Base-by-base conservation (phyloP, 2,329 filamentous ascomycete species). In the Hansfordia pulvinata region DNA sequence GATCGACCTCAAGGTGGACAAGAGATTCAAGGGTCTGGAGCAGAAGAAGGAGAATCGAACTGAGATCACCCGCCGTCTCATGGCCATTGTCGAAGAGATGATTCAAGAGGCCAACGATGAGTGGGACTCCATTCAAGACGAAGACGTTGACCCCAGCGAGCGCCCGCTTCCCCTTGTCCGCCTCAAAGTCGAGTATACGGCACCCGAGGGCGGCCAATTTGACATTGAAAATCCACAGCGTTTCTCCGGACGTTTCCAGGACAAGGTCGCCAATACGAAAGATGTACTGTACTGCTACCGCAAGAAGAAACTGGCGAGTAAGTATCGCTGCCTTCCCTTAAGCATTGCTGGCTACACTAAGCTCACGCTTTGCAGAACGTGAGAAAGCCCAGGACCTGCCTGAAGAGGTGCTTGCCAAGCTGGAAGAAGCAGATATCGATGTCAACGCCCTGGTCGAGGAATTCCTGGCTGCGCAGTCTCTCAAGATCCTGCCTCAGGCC, bases 181-280 rank as follows among this genome's bases (percentile, higher is more conserved):
- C 12, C 67, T 98, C 10, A 84, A 86, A 34, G 86, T 98, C 1
- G 90, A 98, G 43, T 90, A 84, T 37, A 80, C 82, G 0, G 75
- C 85, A 0, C 79, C 79, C 0, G 83, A 92, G 23, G 85, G 84
- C 4, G 81, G 84, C 10, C 71, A 74, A 19, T 98, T 84, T 42
- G 82, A 96, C 38, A 77, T 80, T 36, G 90, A 96, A 49, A 98
- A 98, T 34, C 86, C 90, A 0, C 90, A 96, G 47, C 75, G 90
- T 7, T 94, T 96, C 44, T 96, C 88, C 0, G 93, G 93, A 47
- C 71, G 85, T 3, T 98, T 96, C 40, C 67, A 79, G 2, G 79
- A 76, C n/a, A 81, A 74, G 43, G 88, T 98, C 1, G 90, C 90
- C 32, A 98, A 98, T 45, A 76, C 77, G 8, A 92, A 86, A 39